Conservation (phyloP, 2,329 filamentous ascomycete genomes). For the Hypoxylon sp. region DNA sequence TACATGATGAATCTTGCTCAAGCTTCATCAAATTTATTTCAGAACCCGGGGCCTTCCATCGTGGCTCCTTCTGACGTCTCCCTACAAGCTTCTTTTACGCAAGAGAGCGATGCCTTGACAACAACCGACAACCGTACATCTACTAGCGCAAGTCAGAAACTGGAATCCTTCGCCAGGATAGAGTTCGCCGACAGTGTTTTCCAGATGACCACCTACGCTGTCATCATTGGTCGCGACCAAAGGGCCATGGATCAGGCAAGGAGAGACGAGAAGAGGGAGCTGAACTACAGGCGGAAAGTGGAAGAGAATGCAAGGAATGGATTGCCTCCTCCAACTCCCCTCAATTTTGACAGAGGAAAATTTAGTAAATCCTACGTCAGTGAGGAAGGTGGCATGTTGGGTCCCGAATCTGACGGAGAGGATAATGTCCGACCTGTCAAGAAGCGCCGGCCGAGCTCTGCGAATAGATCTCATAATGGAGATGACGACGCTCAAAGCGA, state of each 20-base stretch:
- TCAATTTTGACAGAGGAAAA: constrained; percentile 66
- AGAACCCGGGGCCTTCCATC: constrained; percentile 49
- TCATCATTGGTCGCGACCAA: constrained; percentile 81
- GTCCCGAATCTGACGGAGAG: constrained; percentile 72
- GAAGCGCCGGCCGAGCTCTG: constrained; percentile 63
- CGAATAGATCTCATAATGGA: constrained; percentile 61
- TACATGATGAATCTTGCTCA: constrained; percentile 54
- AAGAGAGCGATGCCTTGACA: constrained; percentile 53
- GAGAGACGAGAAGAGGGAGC: constrained; percentile 65
- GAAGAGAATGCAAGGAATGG: constrained; percentile 65
- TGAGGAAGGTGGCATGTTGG: constrained; percentile 78
- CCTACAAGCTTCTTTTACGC: constrained; percentile 52
- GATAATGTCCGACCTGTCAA: constrained; percentile 61
- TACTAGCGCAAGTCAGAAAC: constrained; percentile 57
- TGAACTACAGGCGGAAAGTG: constrained; percentile 61
- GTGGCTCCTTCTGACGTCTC: constrained; percentile 56
- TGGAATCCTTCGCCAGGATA: constrained; percentile 73
- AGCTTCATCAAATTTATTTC: constrained; percentile 45
- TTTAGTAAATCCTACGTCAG: constrained; percentile 77
- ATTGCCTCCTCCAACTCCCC: constrained; percentile 67
- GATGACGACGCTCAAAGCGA: constrained; percentile 59
- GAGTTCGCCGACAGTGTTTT: constrained; percentile 83
- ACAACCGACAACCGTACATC: constrained; percentile 56
- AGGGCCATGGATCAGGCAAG: constrained; percentile 70
- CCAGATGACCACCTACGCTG: constrained; percentile 81